Conservation (phyloP, 176 grass and related monocot species). For the Miscanthus lutarioriparius region DNA sequence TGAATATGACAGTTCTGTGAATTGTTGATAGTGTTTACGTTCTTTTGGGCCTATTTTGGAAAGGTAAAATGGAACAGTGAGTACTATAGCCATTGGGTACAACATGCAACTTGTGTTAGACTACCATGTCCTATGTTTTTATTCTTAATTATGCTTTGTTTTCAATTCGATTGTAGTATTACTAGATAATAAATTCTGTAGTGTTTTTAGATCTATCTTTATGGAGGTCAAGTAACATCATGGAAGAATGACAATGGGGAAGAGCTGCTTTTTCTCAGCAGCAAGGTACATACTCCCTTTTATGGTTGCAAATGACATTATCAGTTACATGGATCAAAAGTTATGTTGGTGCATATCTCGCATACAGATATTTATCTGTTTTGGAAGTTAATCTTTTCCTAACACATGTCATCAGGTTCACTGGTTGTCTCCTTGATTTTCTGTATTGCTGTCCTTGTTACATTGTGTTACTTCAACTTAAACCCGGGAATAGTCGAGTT, state of each 20-base stretch:
- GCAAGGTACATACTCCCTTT: constrained; percentile 47
- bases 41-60: not conserved
- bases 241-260: constrained; percentile 87
- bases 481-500: not conserved
- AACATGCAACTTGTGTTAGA: not conserved
- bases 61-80: not conserved
- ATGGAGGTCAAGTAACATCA: constrained; percentile 75
- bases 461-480: not conserved
- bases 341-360: not conserved
- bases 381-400: not conserved
- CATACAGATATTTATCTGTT: not conserved
- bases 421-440: not conserved
- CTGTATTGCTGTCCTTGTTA: not conserved
- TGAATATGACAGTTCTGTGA: not conserved
- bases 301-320: not conserved
- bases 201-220: constrained; percentile 49
- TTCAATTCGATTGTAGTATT: not conserved
- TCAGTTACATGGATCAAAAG: not conserved
- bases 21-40: not conserved
- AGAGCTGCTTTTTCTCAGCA: constrained; percentile 78
- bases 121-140: not conserved
- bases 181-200: not conserved
- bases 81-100: not conserved
- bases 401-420: not conserved
- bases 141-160: not conserved